Base-by-base conservation (phyloP, 768 basidiomycete genomes). In the Udeniomyces megalosporus region DNA sequence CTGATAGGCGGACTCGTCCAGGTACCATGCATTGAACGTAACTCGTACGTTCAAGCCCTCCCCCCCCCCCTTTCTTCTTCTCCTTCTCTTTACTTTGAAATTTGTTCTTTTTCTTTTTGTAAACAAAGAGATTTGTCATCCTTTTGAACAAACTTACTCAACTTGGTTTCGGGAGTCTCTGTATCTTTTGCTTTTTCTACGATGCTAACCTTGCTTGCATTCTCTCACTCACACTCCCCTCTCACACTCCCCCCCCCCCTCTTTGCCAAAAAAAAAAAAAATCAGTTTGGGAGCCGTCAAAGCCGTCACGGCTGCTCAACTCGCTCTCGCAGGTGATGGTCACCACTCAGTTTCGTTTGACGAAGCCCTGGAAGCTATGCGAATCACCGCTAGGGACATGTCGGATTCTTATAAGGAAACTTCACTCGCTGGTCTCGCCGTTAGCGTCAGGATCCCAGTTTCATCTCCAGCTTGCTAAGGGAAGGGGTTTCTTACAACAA, bases 361-460 rank as follows among this genome's bases (percentile, higher is more conserved):
- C 71, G 89, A 95, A 72, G 92, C 91, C 2, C 95, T 96, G 60
- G 88, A 89, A 72, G 90, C 91, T 4, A 93, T 93, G 88, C 17
- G 74, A 35, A 60, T 67, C 38, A 61, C 60, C 3, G 60, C 60
- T 29, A 28, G 52, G 20, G 60, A 61, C 45, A 61, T 61, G 60
- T 44, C 45, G 24, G 24, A 31, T 7, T 45, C 47, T 42, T 61
- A 61, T 56, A 65, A 66, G 46, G 53, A 45, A 60, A 67, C 82
- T 79, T 82, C 82, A 57, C 77, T 83, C 57, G 82, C 83, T 51
- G 82, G 81, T 68, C 73, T 57, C 26, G 64, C 42, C 7, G 49
- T 29, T 26, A 81, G 80, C 34, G 88, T 91, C 64, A 84, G 80
- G 75, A 91, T 91, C 60, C 88, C 88, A 1, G 74, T 91, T 47